A percentile compares a stretch with the other conserved stretches of the same genome.
phyloP scores from a whole-genome alignment of 2,329 filamentous ascomycete species.

The Fusarium nurragi region DNA sequence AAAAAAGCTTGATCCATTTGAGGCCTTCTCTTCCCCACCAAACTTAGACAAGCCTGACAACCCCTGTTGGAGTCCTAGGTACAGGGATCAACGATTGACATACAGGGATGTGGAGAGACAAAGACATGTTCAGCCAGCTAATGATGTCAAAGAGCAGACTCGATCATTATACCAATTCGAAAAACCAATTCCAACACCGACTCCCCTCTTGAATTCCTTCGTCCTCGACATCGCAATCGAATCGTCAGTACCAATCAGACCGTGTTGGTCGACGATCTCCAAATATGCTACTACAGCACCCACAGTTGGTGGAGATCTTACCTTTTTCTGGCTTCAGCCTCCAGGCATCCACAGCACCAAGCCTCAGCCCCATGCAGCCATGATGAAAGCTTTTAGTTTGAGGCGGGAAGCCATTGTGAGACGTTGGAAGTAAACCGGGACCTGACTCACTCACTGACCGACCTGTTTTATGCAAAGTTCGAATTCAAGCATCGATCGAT shows the following conservation, averaged over 20 bases:
- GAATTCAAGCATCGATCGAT: not conserved
- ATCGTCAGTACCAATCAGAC: not conserved
- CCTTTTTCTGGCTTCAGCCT: slow-evolving; percentile 13
- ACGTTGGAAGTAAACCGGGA: not conserved
- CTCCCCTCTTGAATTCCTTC: not conserved
- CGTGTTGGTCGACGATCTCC: slow-evolving; percentile 1
- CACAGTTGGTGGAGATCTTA: slow-evolving; percentile 7
- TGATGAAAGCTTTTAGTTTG: not conserved
- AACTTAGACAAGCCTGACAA: not conserved
- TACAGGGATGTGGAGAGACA: slow-evolving; percentile 6
- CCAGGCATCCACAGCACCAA: slow-evolving; percentile 27
- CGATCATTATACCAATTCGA: too few relatives aligned
- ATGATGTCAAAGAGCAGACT: not conserved
- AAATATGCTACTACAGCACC: not conserved
- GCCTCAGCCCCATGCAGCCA: slow-evolving; percentile 25
- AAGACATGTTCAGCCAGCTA: not conserved
- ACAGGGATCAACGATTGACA: not conserved
- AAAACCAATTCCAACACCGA: not conserved
- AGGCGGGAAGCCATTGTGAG: not conserved
- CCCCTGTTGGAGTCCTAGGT: not conserved
- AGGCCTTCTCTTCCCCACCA: not conserved
- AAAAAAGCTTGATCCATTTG: too few relatives aligned
- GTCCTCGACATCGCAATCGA: not conserved
- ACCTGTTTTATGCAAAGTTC: not conserved
- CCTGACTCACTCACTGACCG: slow-evolving; percentile 39